A percentile compares a stretch with the other conserved stretches of the same genome.
Conservation (phyloP, 2,329 filamentous ascomycete genomes). For the Lachnellula arida region DNA sequence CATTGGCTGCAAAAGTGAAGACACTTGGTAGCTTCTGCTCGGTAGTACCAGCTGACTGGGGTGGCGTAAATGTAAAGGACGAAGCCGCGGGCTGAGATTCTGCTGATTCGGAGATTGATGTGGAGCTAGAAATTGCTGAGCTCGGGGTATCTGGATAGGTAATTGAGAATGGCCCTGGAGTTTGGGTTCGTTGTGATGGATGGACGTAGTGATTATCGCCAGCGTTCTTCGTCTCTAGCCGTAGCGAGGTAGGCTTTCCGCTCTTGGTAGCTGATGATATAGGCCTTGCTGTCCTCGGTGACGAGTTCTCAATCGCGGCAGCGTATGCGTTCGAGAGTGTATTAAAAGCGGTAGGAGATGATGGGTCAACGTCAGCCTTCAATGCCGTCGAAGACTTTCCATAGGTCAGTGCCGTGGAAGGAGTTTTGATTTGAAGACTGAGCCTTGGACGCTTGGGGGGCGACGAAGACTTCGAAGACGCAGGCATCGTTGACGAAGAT, state of each 20-base stretch:
- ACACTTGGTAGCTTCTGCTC: slow-evolving; percentile 20
- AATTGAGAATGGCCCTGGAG: slow-evolving; percentile 30
- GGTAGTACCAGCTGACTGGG: slow-evolving; percentile 29
- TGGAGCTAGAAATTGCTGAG: slow-evolving; percentile 22
- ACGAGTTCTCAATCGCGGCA: slow-evolving; percentile 56
- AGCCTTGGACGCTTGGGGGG: slow-evolving; percentile 45
- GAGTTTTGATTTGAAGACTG: slow-evolving; percentile 50
- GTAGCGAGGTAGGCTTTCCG: slow-evolving; percentile 33
- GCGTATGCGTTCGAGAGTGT: slow-evolving; percentile 62
- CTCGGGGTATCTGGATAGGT: slow-evolving; percentile 31
- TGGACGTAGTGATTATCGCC: slow-evolving; percentile 18
- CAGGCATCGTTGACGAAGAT: slow-evolving; percentile 27
- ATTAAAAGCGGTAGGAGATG: slow-evolving; percentile 60
- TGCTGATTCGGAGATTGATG: slow-evolving; percentile 19
- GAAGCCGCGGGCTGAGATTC: slow-evolving; percentile 15
- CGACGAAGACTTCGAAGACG: slow-evolving; percentile 22
- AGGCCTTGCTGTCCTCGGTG: slow-evolving; percentile 39
- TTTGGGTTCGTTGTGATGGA: slow-evolving; percentile 29
- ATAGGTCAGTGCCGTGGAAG: slow-evolving; percentile 36
- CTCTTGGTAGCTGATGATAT: slow-evolving; percentile 36
- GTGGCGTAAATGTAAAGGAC: slow-evolving; percentile 30
- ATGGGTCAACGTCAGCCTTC: slow-evolving; percentile 45
- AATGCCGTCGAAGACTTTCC: slow-evolving; percentile 40
- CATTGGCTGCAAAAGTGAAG: slow-evolving; percentile 27
- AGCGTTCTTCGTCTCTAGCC: slow-evolving; percentile 27